Conservation (phyloP, 139 green algal genomes). For the Gonium pectorale region DNA sequence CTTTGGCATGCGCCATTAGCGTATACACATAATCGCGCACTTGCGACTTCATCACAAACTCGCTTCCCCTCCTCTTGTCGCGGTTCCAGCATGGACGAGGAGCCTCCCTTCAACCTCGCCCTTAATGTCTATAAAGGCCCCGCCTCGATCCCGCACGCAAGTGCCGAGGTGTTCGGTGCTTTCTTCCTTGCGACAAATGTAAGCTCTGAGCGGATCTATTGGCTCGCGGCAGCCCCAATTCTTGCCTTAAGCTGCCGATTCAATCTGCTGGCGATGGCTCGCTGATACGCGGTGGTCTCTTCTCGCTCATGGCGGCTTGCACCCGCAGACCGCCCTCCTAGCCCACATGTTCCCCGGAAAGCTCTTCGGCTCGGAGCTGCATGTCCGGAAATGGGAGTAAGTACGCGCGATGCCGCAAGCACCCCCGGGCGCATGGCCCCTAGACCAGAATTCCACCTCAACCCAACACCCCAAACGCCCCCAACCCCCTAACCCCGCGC, state of each 20-base stretch:
- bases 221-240: too few relatives aligned
- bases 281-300: neutral
- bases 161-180: constrained; percentile 81
- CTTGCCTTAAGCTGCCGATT: too few relatives aligned
- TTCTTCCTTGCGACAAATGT: constrained; percentile 85
- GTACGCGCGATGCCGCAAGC: too few relatives aligned
- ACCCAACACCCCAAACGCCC: too few relatives aligned
- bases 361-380: constrained; percentile 76
- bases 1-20: too few relatives aligned
- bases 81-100: constrained; percentile 53
- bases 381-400: constrained; percentile 81
- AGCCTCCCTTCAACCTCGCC: constrained; percentile 55
- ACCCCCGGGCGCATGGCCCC: too few relatives aligned
- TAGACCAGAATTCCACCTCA: too few relatives aligned
- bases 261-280: too few relatives aligned
- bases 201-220: neutral
- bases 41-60: too few relatives aligned
- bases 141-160: constrained; percentile 74
- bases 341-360: constrained; percentile 77
- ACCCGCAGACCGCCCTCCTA: constrained; percentile 71
- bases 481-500: neutral
- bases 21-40: too few relatives aligned
- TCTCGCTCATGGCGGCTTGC: neutral
- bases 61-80: too few relatives aligned
- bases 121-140: constrained; percentile 76